Evolutionary conservation across 495 filamentous ascomycete genomes (phyloP).

Genomic region (Talaromyces liani): DNA sequence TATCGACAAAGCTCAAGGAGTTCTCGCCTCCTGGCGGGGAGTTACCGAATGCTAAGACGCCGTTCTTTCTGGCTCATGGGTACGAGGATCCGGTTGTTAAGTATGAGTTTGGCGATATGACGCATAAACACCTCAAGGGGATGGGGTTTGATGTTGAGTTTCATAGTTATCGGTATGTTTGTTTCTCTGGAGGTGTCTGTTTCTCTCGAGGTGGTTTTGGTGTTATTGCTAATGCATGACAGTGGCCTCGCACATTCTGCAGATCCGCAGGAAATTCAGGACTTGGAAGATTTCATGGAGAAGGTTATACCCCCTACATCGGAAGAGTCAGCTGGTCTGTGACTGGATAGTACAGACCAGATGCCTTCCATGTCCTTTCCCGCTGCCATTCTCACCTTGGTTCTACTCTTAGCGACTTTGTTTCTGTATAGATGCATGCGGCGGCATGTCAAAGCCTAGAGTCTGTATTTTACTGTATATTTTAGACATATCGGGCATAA

Average conservation of each 20-base stretch:
- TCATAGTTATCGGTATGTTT: slow-evolving; percentile 63
- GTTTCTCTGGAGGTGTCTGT: neutral
- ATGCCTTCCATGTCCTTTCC: neutral
- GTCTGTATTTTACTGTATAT: neutral
- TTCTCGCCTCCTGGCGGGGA: slow-evolving; percentile 47
- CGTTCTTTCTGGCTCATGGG: slow-evolving; percentile 85
- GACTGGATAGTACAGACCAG: slow-evolving; percentile 21
- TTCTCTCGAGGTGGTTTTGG: neutral
- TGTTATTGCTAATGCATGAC: neutral
- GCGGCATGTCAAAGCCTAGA: neutral
- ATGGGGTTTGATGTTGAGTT: slow-evolving; percentile 64
- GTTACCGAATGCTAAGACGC: slow-evolving; percentile 67
- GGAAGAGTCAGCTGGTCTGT: slow-evolving; percentile 45
- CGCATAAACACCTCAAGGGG: slow-evolving; percentile 53
- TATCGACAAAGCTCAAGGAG: slow-evolving; percentile 63
- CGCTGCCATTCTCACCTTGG: neutral
- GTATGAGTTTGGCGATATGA: slow-evolving; percentile 57
- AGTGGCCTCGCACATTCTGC: slow-evolving; percentile 72
- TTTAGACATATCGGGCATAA: neutral
- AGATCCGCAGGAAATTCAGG: slow-evolving; percentile 68
- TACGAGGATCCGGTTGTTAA: slow-evolving; percentile 63
- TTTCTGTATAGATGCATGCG: neutral
- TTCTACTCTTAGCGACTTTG: neutral
- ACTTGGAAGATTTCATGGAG: slow-evolving; percentile 70
- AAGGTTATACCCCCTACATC: slow-evolving; percentile 54